Base-by-base conservation (phyloP, 768 basidiomycete genomes). In the Lentinula guzmanii region DNA sequence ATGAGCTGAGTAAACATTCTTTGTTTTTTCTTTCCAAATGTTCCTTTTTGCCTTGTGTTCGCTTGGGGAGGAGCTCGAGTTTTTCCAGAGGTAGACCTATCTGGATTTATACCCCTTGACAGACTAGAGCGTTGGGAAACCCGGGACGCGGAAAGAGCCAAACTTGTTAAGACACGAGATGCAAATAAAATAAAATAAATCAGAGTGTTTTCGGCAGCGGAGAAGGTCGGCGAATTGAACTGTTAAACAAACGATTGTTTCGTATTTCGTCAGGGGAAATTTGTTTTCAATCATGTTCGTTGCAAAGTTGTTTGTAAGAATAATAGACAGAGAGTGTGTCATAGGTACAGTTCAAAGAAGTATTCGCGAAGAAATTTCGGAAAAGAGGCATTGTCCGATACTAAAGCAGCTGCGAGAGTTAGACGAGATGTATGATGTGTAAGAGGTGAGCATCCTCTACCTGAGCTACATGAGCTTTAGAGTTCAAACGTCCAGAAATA, bases 1-100 rank as follows among this genome's bases (percentile, higher is more conserved):
- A 62, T 31, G n/a, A 58, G 43, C 41, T 62, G 54, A 55, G 51
- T 31, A 5, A 61, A 55, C 60, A 61, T 61, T 21, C 28, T 28
- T 58, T 45, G 13, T 24, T 34, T 10, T 35, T n/a, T 28, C 28
- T 28, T 28, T 3, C 28, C 53, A 7, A 54, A 33, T 15, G 6
- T 8, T 37, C 37, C 8, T 21, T n/a, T 33, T 31, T 15, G 5
- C 33, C 15, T 52, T 5, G 42, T 15, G 33, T 13, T 35, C 52
- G 8, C 24, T 52, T 52, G 34, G 6, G 28, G 37, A 34, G 53
- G 37, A 54, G 37, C 28, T 24, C 48, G 18, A 21, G 18, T 5
- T 6, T 51, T 28, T n/a, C 13, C 4, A 35, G 53, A 5, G 37
- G 37, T 31, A 33, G 4, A 16, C n/a, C 18, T 43, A 43, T 16